phyloP scores from a whole-genome alignment of 73 alveolate species.

The Paramecium pentaurelia region DNA sequence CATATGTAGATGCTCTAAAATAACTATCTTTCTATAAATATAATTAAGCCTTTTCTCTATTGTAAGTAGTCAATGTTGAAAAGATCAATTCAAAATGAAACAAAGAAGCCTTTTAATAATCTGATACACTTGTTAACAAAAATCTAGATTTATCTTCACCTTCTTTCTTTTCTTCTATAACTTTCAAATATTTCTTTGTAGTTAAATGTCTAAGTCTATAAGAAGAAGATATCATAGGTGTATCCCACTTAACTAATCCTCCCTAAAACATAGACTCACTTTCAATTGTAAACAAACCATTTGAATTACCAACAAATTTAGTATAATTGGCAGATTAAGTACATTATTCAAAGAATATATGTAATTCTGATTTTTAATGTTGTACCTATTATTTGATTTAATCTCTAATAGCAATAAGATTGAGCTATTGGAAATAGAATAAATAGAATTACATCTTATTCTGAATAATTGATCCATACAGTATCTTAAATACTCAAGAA shows the following conservation, averaged over 20 bases:
- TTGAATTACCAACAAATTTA: conserved; percentile 58
- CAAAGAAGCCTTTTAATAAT: conserved; percentile 3
- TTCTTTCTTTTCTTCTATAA: not conserved
- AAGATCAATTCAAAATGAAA: conserved; percentile 42
- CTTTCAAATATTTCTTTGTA: conserved; percentile 27
- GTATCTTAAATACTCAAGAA: conserved; percentile 47
- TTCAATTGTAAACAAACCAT: conserved; percentile 53
- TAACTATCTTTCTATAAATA: conserved; percentile 34
- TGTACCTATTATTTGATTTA: not conserved
- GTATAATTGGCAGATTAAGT: conserved; percentile 35
- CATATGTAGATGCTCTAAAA: conserved; percentile 53
- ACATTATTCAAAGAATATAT: conserved; percentile 34
- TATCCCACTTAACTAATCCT: conserved; percentile 56
- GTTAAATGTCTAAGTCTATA: conserved; percentile 57
- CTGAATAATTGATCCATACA: conserved; percentile 54
- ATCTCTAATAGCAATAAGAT: not conserved
- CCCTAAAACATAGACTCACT: conserved; percentile 47
- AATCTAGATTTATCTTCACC: not conserved
- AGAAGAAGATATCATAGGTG: conserved; percentile 1
- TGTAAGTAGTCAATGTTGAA: conserved; percentile 46
- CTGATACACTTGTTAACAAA: not conserved
- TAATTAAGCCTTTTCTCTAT: not conserved
- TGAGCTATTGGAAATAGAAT: not conserved
- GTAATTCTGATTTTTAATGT: not conserved
- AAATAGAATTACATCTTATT: conserved; percentile 38